Base-by-base conservation (phyloP, 768 basidiomycete species). In the Auriscalpium microsporum region DNA sequence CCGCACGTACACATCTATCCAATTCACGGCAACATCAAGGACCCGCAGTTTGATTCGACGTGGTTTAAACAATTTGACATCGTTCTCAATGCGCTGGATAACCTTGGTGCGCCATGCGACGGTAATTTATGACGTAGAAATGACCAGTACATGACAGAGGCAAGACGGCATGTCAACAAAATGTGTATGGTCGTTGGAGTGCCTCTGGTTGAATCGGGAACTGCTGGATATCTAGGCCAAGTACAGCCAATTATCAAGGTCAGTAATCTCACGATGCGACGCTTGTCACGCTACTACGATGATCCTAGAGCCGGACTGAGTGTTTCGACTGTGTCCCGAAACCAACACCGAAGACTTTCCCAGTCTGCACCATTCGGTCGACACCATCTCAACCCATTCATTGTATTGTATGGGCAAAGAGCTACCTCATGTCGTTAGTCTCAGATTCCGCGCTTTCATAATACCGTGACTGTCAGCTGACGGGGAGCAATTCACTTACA, bases 391-490 rank as follows among this genome's bases (percentile, higher is more conserved):
- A 95, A 60, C 93, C 96, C 0, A 96, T 98, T 50, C 96, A 99
- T 64, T 99, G 95, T 65, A 97, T 99, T 49, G 94, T 97, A 2
- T 99, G 96, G 96, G 93, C 92, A 34, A 99, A 98, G 69, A 94
- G 84, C 55, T 98, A 98, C 73, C 83, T 99, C 11, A 80, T 97
- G 64, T 85, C 88, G 94, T 91, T 62, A 16, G 42, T 11, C n/a
- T 33, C 9, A 17, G 13, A 4, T 21, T 8, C 13, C 6, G 8
- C 17, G 1, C 8, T 23, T 40, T 36, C 38, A 17, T 42, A 8
- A 10, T 42, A 16, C 45, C 17, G 5, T 28, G 11, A n/a, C 33
- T n/a, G 7, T 10, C 17, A 23, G 36, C 33, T 38, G n/a, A 10
- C 17, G 16, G 10, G 48, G 16, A 8, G n/a, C 16, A 8, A 45